phyloP scores from a whole-genome alignment of 2,329 filamentous ascomycete genomes.

The Conoideocrella luteorostrata region DNA sequence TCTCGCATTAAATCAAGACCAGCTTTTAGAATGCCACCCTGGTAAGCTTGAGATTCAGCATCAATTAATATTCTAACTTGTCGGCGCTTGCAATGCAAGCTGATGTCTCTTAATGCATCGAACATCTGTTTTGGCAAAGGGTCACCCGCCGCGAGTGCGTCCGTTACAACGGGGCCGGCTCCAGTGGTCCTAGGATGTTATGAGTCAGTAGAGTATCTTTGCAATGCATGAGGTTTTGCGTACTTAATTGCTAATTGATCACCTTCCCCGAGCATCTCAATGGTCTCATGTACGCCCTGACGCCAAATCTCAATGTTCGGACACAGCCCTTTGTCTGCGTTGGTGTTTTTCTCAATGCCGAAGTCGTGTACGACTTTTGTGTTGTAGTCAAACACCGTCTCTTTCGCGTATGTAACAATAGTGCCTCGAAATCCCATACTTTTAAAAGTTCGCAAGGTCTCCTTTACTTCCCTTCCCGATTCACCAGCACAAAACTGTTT shows the following conservation, averaged over 20 bases:
- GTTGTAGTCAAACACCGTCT: slow-evolving; percentile 34
- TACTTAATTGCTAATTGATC: slow-evolving; percentile 34
- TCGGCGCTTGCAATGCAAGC: slow-evolving; percentile 29
- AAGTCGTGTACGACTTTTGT: slow-evolving; percentile 17
- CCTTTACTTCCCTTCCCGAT: slow-evolving; percentile 37
- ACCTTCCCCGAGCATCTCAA: slow-evolving; percentile 24
- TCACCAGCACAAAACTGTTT: slow-evolving; percentile 53
- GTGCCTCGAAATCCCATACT: slow-evolving; percentile 47
- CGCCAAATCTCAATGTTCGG: slow-evolving; percentile 32
- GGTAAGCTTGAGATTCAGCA: slow-evolving; percentile 39
- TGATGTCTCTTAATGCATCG: slow-evolving; percentile 34
- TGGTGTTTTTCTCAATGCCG: slow-evolving; percentile 28
- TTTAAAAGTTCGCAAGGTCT: slow-evolving; percentile 34
- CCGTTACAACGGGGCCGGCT: slow-evolving; percentile 32
- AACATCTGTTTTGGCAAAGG: slow-evolving; percentile 34
- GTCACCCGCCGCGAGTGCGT: slow-evolving; percentile 27
- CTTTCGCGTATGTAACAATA: slow-evolving; percentile 47
- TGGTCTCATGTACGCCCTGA: slow-evolving; percentile 24
- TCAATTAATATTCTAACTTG: slow-evolving; percentile 38
- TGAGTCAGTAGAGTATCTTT: not conserved
- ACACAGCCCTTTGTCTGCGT: slow-evolving; percentile 31
- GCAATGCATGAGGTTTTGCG: slow-evolving; percentile 6
- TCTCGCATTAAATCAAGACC: slow-evolving; percentile 29
- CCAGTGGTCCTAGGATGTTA: slow-evolving; percentile 30
- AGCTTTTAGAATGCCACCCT: slow-evolving; percentile 28